A percentile compares a stretch with the other conserved stretches of the same genome.
These are phyloP conservation scores for Skeletonema marinoi DNA, from an alignment of 108 stramenopile genomes.

Conservation along the genomic window DNA sequence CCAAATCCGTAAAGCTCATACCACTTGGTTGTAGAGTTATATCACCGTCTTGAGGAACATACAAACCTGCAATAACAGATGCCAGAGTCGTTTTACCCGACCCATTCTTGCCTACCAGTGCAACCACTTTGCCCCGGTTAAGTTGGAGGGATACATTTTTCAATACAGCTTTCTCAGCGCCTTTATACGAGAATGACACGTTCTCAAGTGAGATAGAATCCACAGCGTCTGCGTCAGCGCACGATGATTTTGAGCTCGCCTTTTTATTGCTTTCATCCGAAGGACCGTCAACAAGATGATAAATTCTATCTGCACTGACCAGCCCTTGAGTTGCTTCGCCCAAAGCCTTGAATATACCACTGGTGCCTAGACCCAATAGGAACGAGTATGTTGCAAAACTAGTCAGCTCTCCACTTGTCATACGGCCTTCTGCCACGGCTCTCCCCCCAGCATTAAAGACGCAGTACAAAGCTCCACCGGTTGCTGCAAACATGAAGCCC, in stretches of 20 bases:
- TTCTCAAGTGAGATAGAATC: constrained; percentile 60
- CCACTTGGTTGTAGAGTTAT: constrained; percentile 51
- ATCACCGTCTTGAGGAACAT: constrained; percentile 63
- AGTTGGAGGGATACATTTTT: constrained; percentile 71
- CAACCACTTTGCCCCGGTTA: constrained; percentile 80
- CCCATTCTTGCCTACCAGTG: constrained; percentile 92
- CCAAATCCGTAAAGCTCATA: constrained; percentile 41
- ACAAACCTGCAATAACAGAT: constrained; percentile 88
- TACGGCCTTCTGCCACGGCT: constrained; percentile 64
- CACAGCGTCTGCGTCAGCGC: constrained; percentile 31
- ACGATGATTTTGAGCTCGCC: background rate
- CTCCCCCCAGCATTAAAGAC: constrained; percentile 76
- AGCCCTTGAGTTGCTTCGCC: constrained; percentile 68
- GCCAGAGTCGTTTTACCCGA: constrained; percentile 90
- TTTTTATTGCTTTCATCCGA: constrained; percentile 2
- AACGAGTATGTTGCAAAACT: constrained; percentile 88
- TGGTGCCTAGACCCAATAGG: constrained; percentile 82
- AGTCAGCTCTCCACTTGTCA: constrained; percentile 78
- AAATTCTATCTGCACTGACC: constrained; percentile 65
- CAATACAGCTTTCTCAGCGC: constrained; percentile 56
- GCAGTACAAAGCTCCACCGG: constrained; percentile 69
- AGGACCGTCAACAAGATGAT: constrained; percentile 46
- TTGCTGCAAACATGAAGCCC: constrained; percentile 84
- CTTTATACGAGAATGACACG: constrained; percentile 70
- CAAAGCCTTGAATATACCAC: constrained; percentile 72